Evolutionary conservation across 1,139 yeast genomes (phyloP).

Genomic region (Candida sp.): DNA sequence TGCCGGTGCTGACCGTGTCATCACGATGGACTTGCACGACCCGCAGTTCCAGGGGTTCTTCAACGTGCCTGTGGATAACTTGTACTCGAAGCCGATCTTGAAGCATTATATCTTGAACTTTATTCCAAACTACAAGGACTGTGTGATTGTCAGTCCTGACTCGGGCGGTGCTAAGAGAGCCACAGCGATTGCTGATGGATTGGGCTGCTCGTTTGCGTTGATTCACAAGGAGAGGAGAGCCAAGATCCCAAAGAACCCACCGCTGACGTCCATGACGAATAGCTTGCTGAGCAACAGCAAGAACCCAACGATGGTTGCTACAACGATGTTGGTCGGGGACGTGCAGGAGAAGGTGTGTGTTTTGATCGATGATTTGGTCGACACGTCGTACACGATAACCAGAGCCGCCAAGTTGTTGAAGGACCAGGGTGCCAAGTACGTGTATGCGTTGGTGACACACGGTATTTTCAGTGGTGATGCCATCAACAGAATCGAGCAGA

Average conservation of each 20-base stretch:
- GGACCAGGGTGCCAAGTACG: constrained; percentile 90
- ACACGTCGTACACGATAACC: constrained; percentile 96
- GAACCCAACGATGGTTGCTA: constrained; percentile 90
- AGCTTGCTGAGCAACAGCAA: constrained; percentile 32
- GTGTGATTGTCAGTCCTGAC: constrained; percentile 94
- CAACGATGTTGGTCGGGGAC: constrained; percentile 98
- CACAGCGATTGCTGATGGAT: constrained; percentile 91
- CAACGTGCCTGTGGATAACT: constrained; percentile 90
- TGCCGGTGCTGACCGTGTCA: constrained; percentile 96
- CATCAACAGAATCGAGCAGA: constrained; percentile 64
- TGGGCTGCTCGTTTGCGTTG: constrained; percentile 93
- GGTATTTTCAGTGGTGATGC: constrained; percentile 96
- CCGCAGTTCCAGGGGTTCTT: constrained; percentile 95
- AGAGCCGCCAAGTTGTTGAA: constrained; percentile 93
- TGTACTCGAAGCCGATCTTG: constrained; percentile 83
- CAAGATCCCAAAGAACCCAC: too few relatives aligned
- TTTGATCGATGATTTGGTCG: constrained; percentile 98
- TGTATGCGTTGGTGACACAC: constrained; percentile 90
- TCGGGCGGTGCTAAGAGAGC: constrained; percentile 99
- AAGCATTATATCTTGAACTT: constrained; percentile 78
- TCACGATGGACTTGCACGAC: constrained; percentile 98
- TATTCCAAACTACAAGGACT: constrained; percentile 74
- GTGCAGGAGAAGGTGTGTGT: constrained; percentile 87
- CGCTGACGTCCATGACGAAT: too few relatives aligned
- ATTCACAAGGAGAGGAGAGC: constrained; percentile 86